Conservation (phyloP, 2,329 filamentous ascomycete genomes). For the Madurella fahalii region DNA sequence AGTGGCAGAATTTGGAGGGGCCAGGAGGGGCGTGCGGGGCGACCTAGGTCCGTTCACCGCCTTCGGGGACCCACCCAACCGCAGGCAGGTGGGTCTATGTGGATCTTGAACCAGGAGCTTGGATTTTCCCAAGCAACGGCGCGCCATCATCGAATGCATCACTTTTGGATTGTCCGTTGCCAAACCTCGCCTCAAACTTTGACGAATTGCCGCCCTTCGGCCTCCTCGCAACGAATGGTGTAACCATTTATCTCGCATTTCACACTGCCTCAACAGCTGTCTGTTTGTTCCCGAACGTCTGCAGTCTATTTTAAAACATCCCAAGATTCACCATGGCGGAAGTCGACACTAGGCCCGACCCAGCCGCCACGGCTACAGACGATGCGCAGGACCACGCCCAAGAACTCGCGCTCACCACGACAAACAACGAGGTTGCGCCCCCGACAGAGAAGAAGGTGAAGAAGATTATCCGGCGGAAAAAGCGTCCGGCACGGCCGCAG, state of each 20-base stretch:
- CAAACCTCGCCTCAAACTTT: too few relatives aligned
- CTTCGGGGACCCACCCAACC: not conserved
- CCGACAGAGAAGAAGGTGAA: conserved; percentile 65
- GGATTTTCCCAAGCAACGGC: too few relatives aligned
- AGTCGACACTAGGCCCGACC: conserved; percentile 19
- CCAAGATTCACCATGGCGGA: conserved; percentile 24
- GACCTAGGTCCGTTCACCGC: conserved; percentile 13
- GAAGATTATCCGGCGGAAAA: conserved; percentile 89
- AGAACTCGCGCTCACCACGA: conserved; percentile 35
- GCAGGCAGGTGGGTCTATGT: not conserved
- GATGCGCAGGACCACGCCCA: conserved; percentile 26
- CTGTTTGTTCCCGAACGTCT: not conserved
- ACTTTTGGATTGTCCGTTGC: too few relatives aligned
- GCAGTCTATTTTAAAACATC: not conserved
- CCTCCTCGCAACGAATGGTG: too few relatives aligned
- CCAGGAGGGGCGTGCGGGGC: conserved; percentile 12
- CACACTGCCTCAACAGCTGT: not conserved
- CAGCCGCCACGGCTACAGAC: conserved; percentile 6
- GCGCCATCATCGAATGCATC: too few relatives aligned
- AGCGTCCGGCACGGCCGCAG: conserved; percentile 82
- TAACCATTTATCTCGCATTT: not conserved
- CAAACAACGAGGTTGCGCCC: conserved; percentile 43
- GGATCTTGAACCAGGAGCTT: too few relatives aligned
- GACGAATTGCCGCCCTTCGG: too few relatives aligned
- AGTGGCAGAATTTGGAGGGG: conserved; percentile 28